Percentiles rank a stretch among this genome's conserved stretches.
These are phyloP conservation scores for Quillaja saponaria DNA, from an alignment of 306 rosid genomes.

Conservation along the genomic window DNA sequence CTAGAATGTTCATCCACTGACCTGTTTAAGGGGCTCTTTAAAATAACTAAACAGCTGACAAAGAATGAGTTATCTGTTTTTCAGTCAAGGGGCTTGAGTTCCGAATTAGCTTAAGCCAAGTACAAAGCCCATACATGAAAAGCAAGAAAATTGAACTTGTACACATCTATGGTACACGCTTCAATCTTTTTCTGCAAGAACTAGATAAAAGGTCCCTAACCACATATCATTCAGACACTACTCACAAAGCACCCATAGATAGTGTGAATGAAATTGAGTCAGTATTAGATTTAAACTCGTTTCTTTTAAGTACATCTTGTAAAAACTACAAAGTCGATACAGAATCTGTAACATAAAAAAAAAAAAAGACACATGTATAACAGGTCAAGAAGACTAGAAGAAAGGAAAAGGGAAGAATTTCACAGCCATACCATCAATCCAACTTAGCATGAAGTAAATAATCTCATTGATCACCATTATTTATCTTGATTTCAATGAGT, in stretches of 20 bases:
- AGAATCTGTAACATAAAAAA: conserved; percentile 44
- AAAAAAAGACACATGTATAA: conserved; percentile 19
- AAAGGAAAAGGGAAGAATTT: conserved; percentile 19
- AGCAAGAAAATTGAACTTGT: conserved; percentile 17
- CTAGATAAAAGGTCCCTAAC: conserved; percentile 15
- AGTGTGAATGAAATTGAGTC: conserved; percentile 13
- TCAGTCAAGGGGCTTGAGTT: conserved; percentile 26
- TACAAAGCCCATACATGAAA: conserved; percentile 21
- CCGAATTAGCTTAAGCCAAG: conserved; percentile 5
- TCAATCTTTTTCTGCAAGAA: conserved; percentile 19
- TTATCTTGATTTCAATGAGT: conserved; percentile 76
- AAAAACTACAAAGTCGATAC: conserved; percentile 29
- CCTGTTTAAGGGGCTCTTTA: background rate
- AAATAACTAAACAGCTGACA: conserved; percentile 13
- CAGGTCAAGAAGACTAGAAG: conserved; percentile 25
- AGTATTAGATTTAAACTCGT: conserved; percentile 17
- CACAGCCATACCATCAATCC: conserved; percentile 41
- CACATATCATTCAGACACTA: conserved; percentile 25
- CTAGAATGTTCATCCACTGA: conserved; percentile 30
- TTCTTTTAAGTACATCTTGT: conserved; percentile 25
- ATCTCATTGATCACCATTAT: conserved; percentile 41
- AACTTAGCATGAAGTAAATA: conserved; percentile 33
- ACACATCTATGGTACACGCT: conserved; percentile 10
- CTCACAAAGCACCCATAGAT: conserved; percentile 14
- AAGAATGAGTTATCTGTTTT: conserved; percentile 23